Percentiles rank a stretch among this genome's conserved stretches.
These are phyloP conservation scores for Apiotrichum mycotoxinovorans DNA, from an alignment of 1,284 basidiomycete genomes.

Conservation along the genomic window DNA sequence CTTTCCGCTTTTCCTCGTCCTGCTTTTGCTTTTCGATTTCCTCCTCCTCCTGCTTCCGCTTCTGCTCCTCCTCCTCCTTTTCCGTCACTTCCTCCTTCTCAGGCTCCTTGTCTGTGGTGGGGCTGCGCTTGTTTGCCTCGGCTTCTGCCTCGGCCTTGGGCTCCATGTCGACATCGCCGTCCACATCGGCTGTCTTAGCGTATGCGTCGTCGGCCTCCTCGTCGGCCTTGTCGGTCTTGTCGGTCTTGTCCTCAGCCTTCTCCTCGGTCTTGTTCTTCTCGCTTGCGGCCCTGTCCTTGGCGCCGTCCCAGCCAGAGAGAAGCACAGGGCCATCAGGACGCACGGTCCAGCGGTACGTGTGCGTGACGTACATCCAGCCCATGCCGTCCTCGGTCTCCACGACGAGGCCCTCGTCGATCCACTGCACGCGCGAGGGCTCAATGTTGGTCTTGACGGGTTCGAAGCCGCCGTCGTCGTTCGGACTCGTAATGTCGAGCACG, in stretches of 20 bases:
- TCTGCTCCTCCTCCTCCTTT: too few relatives aligned
- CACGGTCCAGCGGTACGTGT: constrained; percentile 9
- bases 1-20: too few relatives aligned
- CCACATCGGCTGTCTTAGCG: background rate
- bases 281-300: background rate
- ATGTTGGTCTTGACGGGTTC: background rate
- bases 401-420: constrained; percentile 12
- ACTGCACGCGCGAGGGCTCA: constrained; percentile 8
- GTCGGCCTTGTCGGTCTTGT: constrained; percentile 1
- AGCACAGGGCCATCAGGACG: constrained; percentile 1
- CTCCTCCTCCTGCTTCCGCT: constrained; percentile 2
- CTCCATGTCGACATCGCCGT: constrained; percentile 9
- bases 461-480: background rate
- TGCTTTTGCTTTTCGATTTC: too few relatives aligned
- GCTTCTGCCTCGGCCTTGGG: constrained; percentile 14
- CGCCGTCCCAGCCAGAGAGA: background rate
- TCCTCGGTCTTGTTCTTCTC: background rate
- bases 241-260: background rate
- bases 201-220: constrained; percentile 13
- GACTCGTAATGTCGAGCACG: background rate
- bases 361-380: constrained; percentile 4
- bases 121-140: too few relatives aligned
- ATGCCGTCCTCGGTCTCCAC: constrained; percentile 8
- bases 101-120: too few relatives aligned
- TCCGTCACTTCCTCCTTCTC: too few relatives aligned